These are phyloP conservation scores for Dryas alaskensis DNA, from an alignment of 306 rosid genomes.

Conservation along the genomic window DNA sequence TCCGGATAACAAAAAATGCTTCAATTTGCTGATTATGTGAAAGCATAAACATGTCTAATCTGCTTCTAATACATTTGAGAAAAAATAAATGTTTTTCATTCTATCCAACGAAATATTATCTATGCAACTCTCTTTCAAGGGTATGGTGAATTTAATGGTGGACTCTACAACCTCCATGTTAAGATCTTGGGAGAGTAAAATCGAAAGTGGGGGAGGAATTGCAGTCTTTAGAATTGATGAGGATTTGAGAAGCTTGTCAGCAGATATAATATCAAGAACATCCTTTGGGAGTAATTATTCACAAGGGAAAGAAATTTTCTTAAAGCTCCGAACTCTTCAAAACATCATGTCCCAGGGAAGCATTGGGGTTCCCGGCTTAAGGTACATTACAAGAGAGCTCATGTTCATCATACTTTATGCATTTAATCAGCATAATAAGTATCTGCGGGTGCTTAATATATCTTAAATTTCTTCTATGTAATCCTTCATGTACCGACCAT, in stretches of 20 bases:
- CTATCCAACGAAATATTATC: no score
- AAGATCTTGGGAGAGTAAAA: conserved; percentile 46
- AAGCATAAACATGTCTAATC: no score
- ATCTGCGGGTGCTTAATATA: no score
- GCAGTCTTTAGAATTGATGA: conserved; percentile 44
- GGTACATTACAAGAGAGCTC: conserved; percentile 27
- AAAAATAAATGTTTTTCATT: no score
- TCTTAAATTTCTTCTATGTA: no score
- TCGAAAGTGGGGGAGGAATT: conserved; percentile 36
- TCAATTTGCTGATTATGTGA: no score
- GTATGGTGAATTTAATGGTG: conserved; percentile 49
- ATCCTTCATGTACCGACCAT: no score
- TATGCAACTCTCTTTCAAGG: conserved; percentile 27
- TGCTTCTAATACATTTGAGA: no score
- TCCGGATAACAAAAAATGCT: no score
- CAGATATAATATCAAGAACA: conserved; percentile 50
- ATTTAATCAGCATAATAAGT: no score
- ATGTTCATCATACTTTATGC: background rate
- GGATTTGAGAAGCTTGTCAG: conserved; percentile 46
- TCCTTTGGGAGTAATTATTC: conserved; percentile 59
- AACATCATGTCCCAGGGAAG: conserved; percentile 31
- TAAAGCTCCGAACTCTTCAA: conserved; percentile 50
- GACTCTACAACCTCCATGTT: conserved; percentile 41
- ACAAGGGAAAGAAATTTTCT: conserved; percentile 56
- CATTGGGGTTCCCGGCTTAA: conserved; percentile 45